These are phyloP conservation scores for Exophiala spinifera DNA, from an alignment of 2,329 filamentous ascomycete species.

Conservation along the genomic window DNA sequence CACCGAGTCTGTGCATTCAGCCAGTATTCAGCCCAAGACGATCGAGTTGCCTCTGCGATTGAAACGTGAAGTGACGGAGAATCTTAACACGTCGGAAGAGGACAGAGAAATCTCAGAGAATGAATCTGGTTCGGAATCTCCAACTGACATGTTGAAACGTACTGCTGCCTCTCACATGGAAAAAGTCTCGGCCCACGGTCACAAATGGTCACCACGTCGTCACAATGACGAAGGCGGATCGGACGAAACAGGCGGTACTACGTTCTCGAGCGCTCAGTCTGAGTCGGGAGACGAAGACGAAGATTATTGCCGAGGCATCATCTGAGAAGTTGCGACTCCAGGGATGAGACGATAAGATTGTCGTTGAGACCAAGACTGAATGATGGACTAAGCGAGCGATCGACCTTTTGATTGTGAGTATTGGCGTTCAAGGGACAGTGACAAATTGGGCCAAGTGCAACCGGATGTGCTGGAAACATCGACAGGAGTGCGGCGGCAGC, in stretches of 20 bases:
- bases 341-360: neutral
- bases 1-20: too few species aligned
- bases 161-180: too few species aligned
- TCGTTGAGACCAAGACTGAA: neutral
- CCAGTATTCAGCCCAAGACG: too few species aligned
- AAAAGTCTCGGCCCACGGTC: neutral
- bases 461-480: neutral
- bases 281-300: slow-evolving; percentile 4
- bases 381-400: neutral
- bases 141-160: too few species aligned
- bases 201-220: neutral
- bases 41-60: too few species aligned
- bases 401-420: neutral
- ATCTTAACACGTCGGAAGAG: neutral
- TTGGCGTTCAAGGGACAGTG: neutral
- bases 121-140: too few species aligned
- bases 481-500: neutral
- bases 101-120: too few species aligned
- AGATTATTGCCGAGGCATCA: neutral
- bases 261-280: neutral
- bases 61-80: too few species aligned
- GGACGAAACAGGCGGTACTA: neutral
- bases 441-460: neutral
- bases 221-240: neutral
- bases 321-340: neutral